These are phyloP conservation scores for Fonsecaea monophora DNA, from an alignment of 2,329 filamentous ascomycete genomes.

Conservation along the genomic window DNA sequence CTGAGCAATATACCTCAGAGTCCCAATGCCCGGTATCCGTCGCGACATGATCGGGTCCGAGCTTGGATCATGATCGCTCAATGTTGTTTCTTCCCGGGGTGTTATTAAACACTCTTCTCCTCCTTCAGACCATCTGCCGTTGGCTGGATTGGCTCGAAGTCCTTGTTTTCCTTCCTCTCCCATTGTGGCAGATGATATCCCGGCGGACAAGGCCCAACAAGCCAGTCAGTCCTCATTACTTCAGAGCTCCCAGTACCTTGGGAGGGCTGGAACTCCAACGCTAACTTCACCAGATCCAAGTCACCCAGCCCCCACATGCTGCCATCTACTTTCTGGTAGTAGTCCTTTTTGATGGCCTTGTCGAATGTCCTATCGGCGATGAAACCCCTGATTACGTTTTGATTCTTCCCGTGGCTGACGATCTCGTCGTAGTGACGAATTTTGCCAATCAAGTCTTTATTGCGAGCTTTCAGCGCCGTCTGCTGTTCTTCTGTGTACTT, in stretches of 20 bases:
- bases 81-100: no score
- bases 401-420: slow-evolving; percentile 22
- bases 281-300: slow-evolving; percentile 11
- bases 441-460: slow-evolving; percentile 21
- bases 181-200: slow-evolving; percentile 20
- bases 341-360: slow-evolving; percentile 15
- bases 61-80: no score
- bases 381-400: slow-evolving; percentile 20
- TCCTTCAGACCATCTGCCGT: background rate
- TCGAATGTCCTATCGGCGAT: slow-evolving; percentile 21
- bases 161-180: slow-evolving; percentile 11
- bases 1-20: no score
- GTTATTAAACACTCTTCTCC: background rate
- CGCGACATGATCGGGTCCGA: no score
- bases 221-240: slow-evolving; percentile 6
- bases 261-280: background rate
- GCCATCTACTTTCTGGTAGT: slow-evolving; percentile 17
- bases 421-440: slow-evolving; percentile 30
- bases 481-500: slow-evolving; percentile 20
- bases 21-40: no score
- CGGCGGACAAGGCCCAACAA: slow-evolving; percentile 18
- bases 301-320: slow-evolving; percentile 15
- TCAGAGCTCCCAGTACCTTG: background rate
- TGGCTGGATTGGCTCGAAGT: slow-evolving; percentile 8
- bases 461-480: slow-evolving; percentile 19